phyloP scores from a whole-genome alignment of 169 alveolate genomes.

The Blepharisma undulans region DNA sequence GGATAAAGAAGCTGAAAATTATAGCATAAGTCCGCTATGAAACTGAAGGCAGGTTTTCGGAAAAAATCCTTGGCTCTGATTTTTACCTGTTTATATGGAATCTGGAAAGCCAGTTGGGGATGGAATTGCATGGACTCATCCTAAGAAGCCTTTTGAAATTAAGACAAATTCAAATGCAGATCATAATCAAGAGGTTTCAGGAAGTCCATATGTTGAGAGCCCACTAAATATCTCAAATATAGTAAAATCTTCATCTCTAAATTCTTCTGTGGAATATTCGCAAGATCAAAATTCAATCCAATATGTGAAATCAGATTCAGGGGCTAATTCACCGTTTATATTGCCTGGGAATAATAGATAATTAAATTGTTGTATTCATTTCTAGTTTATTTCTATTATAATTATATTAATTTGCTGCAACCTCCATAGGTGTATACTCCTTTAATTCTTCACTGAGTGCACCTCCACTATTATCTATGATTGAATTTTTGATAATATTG shows the following conservation, averaged over 20 bases:
- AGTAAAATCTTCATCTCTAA: neutral
- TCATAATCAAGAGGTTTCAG: neutral
- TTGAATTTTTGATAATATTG: neutral
- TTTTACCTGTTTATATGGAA: constrained; percentile 65
- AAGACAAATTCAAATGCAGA: neutral
- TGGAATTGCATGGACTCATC: constrained; percentile 79
- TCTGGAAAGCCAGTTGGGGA: constrained; percentile 87
- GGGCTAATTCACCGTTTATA: neutral
- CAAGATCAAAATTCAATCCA: neutral
- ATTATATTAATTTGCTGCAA: neutral
- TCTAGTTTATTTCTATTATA: too few relatives aligned
- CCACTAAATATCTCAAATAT: neutral
- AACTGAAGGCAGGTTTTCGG: constrained; percentile 82
- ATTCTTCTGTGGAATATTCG: neutral
- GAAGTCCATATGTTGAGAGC: neutral
- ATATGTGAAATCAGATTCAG: neutral
- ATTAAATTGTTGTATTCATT: too few relatives aligned
- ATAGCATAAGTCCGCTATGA: constrained; percentile 55
- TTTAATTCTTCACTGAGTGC: neutral
- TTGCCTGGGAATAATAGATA: neutral
- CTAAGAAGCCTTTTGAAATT: neutral
- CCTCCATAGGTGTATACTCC: neutral
- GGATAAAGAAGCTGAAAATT: too few relatives aligned
- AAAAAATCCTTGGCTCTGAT: constrained; percentile 55
- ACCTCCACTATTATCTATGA: neutral